Evolutionary conservation across 495 filamentous ascomycete species (phyloP), one percentile per base, ranked within the genome.

Genomic region (Penicillium coprophilum): DNA sequence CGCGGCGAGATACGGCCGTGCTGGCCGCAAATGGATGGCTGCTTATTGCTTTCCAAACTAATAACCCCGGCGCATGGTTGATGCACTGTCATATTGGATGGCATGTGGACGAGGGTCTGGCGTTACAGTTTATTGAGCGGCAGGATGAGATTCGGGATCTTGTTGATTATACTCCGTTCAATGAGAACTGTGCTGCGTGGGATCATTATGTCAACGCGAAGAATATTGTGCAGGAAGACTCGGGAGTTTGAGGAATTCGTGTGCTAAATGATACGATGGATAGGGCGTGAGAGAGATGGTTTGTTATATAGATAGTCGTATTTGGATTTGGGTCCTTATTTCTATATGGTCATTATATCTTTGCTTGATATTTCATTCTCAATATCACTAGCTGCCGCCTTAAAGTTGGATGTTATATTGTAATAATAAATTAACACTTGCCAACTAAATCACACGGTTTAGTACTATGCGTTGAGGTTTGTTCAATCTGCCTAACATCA

Each of bases 1-100:
- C 81, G 6, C 77, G 85, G 6, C 75, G 86, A 10, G 86, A 89
- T 57, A 81, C 80, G 5, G 84, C 83, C 2, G 66, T 84, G 58
- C 62, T 90, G 0, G 77, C 78, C 2, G 63, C 66, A 0, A 77
- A 61, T 69, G 76, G 77, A 31, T 68, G 70, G 41, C 41, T 69
- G 40, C 59, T 81, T 11, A 70, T 87, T 2, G 83, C 74, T 13
- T 86, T 85, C 62, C 67, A n/a, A 23, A 45, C 79, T 13, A 66
- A 80, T 63, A 77, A 77, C 46, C 82, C 79, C 4, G 79, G 78
- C 1, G 74, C 69, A n/a, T 82, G 80, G 78, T 56, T 82, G 9
- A 71, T 82, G 64, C 77, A 82, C 59, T 82, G 78, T 60, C 80
- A 84, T 60, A 76, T 81, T 56, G 77, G 73, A 17, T 80, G 74